phyloP scores from a whole-genome alignment of 495 filamentous ascomycete genomes.

The Letharia columbiana region DNA sequence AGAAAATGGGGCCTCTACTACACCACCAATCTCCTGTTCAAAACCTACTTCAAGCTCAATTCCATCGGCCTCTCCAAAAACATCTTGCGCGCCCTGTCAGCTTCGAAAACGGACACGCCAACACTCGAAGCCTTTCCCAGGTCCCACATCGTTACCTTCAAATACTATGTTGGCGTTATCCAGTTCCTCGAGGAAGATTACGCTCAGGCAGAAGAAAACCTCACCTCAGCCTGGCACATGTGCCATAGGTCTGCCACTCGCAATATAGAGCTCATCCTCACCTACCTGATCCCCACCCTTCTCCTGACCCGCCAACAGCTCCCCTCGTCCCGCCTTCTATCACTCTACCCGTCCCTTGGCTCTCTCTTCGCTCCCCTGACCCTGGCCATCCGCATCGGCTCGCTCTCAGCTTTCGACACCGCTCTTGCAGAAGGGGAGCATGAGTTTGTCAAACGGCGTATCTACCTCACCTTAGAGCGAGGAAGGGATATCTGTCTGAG shows the following conservation, averaged over 20 bases:
- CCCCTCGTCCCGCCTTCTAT: conserved; percentile 61
- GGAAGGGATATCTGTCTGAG: conserved; percentile 83
- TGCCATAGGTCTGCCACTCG: conserved; percentile 61
- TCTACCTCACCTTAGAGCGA: conserved; percentile 88
- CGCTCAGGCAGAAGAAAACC: conserved; percentile 66
- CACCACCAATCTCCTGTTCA: conserved; percentile 87
- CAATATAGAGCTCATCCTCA: conserved; percentile 90
- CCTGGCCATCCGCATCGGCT: conserved; percentile 66
- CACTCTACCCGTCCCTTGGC: conserved; percentile 68
- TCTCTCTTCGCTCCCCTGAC: conserved; percentile 68
- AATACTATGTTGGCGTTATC: conserved; percentile 88
- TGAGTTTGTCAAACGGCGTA: conserved; percentile 87
- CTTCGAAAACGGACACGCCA: conserved; percentile 69
- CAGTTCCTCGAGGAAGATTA: conserved; percentile 91
- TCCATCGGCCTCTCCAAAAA: conserved; percentile 84
- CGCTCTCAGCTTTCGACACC: conserved; percentile 75
- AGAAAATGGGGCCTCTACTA: conserved; percentile 97
- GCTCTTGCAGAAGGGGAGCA: conserved; percentile 73
- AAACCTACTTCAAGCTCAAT: conserved; percentile 95
- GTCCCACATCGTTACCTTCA: conserved; percentile 89
- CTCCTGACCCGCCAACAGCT: conserved; percentile 80
- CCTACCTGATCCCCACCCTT: conserved; percentile 86
- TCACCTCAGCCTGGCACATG: conserved; percentile 66
- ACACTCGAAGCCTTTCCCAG: conserved; percentile 64
- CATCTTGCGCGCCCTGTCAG: conserved; percentile 69